Conservation (phyloP, 768 basidiomycete species). For the Naganishia vaughanmartiniae region DNA sequence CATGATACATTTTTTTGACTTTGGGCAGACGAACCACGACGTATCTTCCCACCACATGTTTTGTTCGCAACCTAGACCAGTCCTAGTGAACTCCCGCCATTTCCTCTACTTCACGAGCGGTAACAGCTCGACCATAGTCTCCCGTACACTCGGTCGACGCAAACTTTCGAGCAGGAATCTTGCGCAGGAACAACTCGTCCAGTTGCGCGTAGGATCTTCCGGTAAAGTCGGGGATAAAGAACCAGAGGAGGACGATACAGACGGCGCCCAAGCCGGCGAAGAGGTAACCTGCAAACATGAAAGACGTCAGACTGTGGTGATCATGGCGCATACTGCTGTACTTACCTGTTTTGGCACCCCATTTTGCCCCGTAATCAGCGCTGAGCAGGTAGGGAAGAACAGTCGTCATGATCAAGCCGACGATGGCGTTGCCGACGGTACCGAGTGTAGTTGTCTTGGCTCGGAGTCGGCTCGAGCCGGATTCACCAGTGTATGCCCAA, state of each 20-base stretch:
- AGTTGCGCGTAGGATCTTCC: conserved; percentile 29
- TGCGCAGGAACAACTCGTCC: conserved; percentile 29
- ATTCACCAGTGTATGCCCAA: conserved; percentile 34
- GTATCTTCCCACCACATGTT: too few relatives aligned
- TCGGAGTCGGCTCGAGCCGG: conserved; percentile 30
- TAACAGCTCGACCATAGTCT: conserved; percentile 18
- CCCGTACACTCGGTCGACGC: conserved; percentile 27
- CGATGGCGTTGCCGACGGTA: conserved; percentile 32
- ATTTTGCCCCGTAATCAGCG: conserved; percentile 29
- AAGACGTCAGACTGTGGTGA: background rate
- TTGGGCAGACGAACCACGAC: too few relatives aligned
- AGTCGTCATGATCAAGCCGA: conserved; percentile 32
- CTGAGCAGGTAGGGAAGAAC: conserved; percentile 34
- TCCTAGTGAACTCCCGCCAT: too few relatives aligned
- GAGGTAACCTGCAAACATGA: conserved; percentile 23
- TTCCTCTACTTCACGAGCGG: background rate
- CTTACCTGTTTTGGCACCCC: conserved; percentile 23
- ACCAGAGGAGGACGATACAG: conserved; percentile 28
- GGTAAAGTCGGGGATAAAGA: conserved; percentile 35
- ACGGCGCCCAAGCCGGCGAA: conserved; percentile 32
- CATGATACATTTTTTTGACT: too few relatives aligned
- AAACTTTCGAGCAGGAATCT: conserved; percentile 25
- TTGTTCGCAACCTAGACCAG: too few relatives aligned
- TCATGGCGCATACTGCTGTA: background rate
- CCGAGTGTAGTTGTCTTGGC: conserved; percentile 35